phyloP scores from a whole-genome alignment of 441 rosid genomes.

The Bruguiera hainesii region DNA sequence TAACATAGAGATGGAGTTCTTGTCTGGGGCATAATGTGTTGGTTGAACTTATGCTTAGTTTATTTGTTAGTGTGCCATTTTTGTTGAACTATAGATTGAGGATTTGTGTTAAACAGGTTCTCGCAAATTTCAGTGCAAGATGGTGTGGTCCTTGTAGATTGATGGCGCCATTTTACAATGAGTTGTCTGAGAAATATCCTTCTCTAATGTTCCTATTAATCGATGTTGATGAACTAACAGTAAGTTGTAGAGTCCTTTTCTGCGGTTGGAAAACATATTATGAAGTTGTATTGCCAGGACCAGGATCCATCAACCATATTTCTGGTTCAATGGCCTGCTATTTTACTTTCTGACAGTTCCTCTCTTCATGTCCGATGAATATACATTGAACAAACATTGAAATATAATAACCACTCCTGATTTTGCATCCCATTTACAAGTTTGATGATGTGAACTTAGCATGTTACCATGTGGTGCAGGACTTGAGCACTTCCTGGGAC shows the following conservation, averaged over 20 bases:
- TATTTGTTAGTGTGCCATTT: neutral
- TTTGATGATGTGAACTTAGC: neutral
- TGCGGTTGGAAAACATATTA: neutral
- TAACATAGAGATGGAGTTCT: no score
- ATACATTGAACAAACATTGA: neutral
- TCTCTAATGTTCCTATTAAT: slow-evolving; percentile 77
- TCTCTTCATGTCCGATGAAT: neutral
- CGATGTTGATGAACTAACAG: slow-evolving; percentile 91
- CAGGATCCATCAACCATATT: neutral
- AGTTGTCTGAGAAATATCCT: slow-evolving; percentile 78
- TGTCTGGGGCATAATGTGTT: no score
- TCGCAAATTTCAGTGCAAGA: slow-evolving; percentile 95
- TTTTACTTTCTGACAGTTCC: neutral
- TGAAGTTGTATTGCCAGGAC: neutral
- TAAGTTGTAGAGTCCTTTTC: slow-evolving; percentile 34
- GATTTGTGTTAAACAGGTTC: slow-evolving; percentile 47
- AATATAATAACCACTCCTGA: neutral
- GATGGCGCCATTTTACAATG: slow-evolving; percentile 71
- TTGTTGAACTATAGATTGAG: slow-evolving; percentile 3
- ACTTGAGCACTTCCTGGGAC: slow-evolving; percentile 89
- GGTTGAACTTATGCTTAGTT: neutral
- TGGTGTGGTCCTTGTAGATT: slow-evolving; percentile 98
- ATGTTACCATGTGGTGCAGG: slow-evolving; percentile 41
- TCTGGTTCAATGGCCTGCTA: neutral
- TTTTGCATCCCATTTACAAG: neutral